Evolutionary conservation across 2,329 filamentous ascomycete species (phyloP).

Genomic region (Metarhizium rileyi): DNA sequence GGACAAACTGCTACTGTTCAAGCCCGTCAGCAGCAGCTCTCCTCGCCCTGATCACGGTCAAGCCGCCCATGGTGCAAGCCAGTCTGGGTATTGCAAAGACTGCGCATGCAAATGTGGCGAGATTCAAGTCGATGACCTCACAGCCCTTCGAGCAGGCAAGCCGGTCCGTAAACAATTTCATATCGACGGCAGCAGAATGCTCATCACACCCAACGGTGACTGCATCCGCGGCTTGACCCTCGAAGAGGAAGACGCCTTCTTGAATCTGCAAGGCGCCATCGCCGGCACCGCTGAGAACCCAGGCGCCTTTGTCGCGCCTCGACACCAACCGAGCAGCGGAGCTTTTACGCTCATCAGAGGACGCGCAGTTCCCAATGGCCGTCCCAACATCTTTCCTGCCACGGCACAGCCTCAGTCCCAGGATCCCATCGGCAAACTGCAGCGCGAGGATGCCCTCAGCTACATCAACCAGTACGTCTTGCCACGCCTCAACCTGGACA

Average conservation of each 20-base stretch:
- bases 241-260: conserved; percentile 60
- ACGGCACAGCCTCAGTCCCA: conserved; percentile 35
- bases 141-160: conserved; percentile 43
- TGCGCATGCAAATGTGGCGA: conserved; percentile 29
- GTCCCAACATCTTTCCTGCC: conserved; percentile 50
- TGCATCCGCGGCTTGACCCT: conserved; percentile 62
- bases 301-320: conserved; percentile 44
- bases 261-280: conserved; percentile 56
- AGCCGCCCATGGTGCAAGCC: conserved; percentile 12
- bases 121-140: conserved; percentile 40
- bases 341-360: conserved; percentile 56
- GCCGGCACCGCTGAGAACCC: conserved; percentile 40
- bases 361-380: conserved; percentile 53
- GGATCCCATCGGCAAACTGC: conserved; percentile 55
- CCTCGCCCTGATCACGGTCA: conserved; percentile 18
- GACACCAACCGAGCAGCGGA: conserved; percentile 41
- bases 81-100: conserved; percentile 25
- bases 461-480: conserved; percentile 63
- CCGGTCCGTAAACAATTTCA: conserved; percentile 48
- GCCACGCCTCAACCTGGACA: conserved; percentile 46
- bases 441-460: conserved; percentile 54
- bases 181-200: conserved; percentile 54
- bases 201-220: conserved; percentile 68
- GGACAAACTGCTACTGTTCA: conserved; percentile 28
- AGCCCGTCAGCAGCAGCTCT: conserved; percentile 21